Percentiles rank a stretch among this genome's conserved stretches.
Evolutionary conservation across 148 eudicot species (phyloP).

Genomic region (Fagopyrum esculentum): DNA sequence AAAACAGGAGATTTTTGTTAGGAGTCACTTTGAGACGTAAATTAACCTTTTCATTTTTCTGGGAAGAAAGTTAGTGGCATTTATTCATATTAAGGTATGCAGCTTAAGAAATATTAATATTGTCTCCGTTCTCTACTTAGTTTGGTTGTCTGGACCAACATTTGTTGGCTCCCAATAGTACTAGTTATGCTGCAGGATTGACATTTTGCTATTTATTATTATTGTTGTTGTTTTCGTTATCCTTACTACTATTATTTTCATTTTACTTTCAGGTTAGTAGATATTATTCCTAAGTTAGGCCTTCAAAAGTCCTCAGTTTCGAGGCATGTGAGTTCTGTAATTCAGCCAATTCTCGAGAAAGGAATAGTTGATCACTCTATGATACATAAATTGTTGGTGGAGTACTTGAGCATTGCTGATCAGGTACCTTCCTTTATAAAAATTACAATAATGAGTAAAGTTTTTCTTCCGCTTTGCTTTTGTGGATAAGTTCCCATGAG

Average conservation of each 20-base stretch:
- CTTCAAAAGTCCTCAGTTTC: conserved; percentile 61
- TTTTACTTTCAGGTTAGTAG: conserved; percentile 57
- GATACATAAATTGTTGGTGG: conserved; percentile 71
- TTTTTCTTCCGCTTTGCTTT: background rate
- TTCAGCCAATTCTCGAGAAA: conserved; percentile 88
- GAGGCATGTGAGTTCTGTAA: conserved; percentile 66
- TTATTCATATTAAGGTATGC: background rate
- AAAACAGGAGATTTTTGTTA: background rate
- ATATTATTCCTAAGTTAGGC: conserved; percentile 65
- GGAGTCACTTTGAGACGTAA: background rate
- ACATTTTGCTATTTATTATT: background rate
- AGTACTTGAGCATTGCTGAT: conserved; percentile 82
- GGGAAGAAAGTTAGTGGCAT: no score
- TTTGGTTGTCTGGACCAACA: background rate
- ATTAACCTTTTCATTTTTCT: background rate
- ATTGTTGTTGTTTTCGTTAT: no score
- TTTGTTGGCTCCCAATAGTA: background rate
- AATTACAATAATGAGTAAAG: background rate
- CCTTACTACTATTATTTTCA: background rate
- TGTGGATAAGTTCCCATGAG: background rate
- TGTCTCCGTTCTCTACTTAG: background rate
- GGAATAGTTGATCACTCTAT: conserved; percentile 95
- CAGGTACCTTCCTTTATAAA: conserved; percentile 33
- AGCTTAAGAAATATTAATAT: background rate
- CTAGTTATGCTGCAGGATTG: background rate